Percentiles rank a stretch among this genome's conserved stretches.
These are phyloP conservation scores for Colletotrichum higginsianum DNA, from an alignment of 2,329 filamentous ascomycete species.

Conservation along the genomic window DNA sequence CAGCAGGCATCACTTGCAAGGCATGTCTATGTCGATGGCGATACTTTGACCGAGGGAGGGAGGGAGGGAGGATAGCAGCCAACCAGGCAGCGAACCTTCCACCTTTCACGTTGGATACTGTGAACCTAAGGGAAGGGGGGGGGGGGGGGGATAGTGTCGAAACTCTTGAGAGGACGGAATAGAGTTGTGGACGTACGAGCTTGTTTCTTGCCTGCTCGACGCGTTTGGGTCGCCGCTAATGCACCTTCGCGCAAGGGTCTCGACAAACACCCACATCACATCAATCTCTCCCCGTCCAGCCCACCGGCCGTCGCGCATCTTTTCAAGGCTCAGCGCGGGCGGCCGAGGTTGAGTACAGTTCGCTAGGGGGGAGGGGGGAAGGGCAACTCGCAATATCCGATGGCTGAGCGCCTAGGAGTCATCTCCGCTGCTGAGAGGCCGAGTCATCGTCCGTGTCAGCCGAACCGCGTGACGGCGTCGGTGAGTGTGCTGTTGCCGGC, in stretches of 20 bases:
- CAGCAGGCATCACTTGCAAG: neutral
- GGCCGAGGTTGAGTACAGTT: too few relatives aligned
- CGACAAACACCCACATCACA: constrained; percentile 1
- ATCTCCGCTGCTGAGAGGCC: neutral
- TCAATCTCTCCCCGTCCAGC: neutral
- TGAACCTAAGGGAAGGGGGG: too few relatives aligned
- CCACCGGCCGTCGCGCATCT: too few relatives aligned
- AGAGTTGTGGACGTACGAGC: constrained; percentile 27
- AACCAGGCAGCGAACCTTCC: too few relatives aligned
- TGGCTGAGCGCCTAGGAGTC: neutral
- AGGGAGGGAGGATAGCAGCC: neutral
- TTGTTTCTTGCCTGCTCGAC: neutral
- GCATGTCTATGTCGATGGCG: neutral
- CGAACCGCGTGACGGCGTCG: neutral
- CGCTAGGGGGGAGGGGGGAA: too few relatives aligned
- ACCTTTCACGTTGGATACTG: too few relatives aligned
- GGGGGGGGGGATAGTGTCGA: neutral
- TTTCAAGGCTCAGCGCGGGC: too few relatives aligned
- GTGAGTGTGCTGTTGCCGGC: neutral
- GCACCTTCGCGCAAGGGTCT: constrained; percentile 15
- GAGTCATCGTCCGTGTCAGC: neutral
- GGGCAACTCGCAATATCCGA: too few relatives aligned
- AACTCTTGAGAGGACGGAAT: constrained; percentile 21
- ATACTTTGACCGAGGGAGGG: neutral
- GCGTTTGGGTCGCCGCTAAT: constrained; percentile 19